phyloP scores from a whole-genome alignment of 306 rosid genomes.

The Inga leiocalycina region DNA sequence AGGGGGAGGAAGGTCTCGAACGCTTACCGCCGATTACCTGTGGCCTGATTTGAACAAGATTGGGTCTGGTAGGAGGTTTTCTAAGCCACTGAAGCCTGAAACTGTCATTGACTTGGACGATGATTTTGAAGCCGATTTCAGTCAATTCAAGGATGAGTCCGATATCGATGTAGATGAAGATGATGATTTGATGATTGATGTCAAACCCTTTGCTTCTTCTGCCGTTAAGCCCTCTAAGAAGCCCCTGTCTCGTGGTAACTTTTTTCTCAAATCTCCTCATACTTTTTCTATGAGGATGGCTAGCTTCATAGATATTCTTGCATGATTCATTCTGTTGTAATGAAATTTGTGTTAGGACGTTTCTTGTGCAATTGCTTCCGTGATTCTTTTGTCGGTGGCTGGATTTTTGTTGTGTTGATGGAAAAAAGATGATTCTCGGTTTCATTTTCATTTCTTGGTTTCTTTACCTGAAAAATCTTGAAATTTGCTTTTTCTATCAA shows the following conservation, averaged over 20 bases:
- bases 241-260: slow-evolving; percentile 52
- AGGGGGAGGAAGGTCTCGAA: slow-evolving; percentile 32
- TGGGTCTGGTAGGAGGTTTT: slow-evolving; percentile 37
- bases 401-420: background rate
- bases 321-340: background rate
- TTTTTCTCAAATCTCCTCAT: background rate
- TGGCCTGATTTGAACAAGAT: slow-evolving; percentile 72
- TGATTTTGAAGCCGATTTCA: slow-evolving; percentile 89
- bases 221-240: slow-evolving; percentile 37
- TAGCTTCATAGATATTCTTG: background rate
- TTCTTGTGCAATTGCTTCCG: slow-evolving; percentile 24
- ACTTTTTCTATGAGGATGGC: background rate
- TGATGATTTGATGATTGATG: slow-evolving; percentile 42
- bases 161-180: slow-evolving; percentile 62
- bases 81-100: slow-evolving; percentile 43
- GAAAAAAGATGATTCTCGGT: slow-evolving; percentile 12
- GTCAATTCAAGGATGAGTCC: slow-evolving; percentile 81
- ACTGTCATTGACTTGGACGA: slow-evolving; percentile 47
- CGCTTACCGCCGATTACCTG: slow-evolving; percentile 62
- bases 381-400: background rate
- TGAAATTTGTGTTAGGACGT: background rate
- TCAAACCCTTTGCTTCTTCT: slow-evolving; percentile 51
- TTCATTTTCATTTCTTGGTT: background rate
- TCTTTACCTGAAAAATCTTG: background rate
- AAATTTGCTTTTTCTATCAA: background rate